Evolutionary conservation across 225 moss, liverwort and hornwort species (phyloP).

Genomic region (Sphagnum tenellum): DNA sequence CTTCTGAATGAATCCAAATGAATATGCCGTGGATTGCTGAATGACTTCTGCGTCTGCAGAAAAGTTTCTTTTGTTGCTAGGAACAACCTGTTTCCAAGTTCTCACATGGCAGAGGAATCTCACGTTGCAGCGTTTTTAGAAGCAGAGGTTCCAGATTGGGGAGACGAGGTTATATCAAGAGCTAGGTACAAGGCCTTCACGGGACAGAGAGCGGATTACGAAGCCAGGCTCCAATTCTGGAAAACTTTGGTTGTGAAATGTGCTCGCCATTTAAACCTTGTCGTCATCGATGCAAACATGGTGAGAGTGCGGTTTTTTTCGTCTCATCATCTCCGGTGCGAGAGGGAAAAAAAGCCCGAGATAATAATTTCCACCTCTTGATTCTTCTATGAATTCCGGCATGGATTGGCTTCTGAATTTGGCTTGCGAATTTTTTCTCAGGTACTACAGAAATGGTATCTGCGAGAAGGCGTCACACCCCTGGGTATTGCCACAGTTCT

Average conservation of each 20-base stretch:
- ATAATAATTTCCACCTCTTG: no score
- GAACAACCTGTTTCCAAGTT: no score
- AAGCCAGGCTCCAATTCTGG: slow-evolving; percentile 74
- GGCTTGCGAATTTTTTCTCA: slow-evolving; percentile 18
- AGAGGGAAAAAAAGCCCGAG: no score
- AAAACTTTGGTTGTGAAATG: slow-evolving; percentile 50
- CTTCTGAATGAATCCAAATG: no score
- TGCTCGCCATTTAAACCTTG: slow-evolving; percentile 53
- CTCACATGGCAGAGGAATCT: slow-evolving; percentile 19
- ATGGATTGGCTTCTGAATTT: not conserved
- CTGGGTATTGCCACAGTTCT: slow-evolving; percentile 73
- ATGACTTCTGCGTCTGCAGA: no score
- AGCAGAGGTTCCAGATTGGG: slow-evolving; percentile 71
- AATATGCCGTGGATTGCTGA: no score
- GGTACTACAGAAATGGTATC: slow-evolving; percentile 88
- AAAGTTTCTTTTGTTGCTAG: no score
- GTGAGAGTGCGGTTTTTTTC: slow-evolving; percentile 13
- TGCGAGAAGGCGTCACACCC: slow-evolving; percentile 78
- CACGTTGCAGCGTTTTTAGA: slow-evolving; percentile 44
- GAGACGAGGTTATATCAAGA: slow-evolving; percentile 60
- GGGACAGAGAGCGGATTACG: slow-evolving; percentile 85
- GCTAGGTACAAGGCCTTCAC: slow-evolving; percentile 85
- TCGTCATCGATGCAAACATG: slow-evolving; percentile 55
- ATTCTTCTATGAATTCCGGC: not conserved
- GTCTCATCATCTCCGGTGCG: no score